Base-by-base conservation (phyloP, 73 alveolate genomes). In the Halteria grandinella region DNA sequence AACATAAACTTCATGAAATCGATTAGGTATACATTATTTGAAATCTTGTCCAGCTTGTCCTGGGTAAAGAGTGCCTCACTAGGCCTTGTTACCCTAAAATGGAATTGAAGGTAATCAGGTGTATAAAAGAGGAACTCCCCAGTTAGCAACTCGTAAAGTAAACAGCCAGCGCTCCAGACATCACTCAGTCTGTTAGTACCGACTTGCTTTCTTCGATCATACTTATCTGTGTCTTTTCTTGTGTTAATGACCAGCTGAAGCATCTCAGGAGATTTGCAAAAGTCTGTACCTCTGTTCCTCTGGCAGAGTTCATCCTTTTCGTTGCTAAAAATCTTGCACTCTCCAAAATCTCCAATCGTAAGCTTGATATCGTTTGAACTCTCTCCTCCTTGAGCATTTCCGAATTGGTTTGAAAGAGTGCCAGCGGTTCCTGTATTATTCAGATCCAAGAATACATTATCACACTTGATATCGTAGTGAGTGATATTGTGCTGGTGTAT, bases 211-310 rank as follows among this genome's bases (percentile, higher is more conserved):
- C 99, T 94, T 88, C 99, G 94, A 75, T 97, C 99, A 70, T 94
- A 97, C 52, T 95, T 95, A 54, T 97, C 99, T 48, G 93, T 91
- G 75, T 97, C 99, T 79, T 97, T 97, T 73, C 98, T 86, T 24
- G 95, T 95, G 73, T 91, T 91, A 8, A 93, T 85, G 10, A 97
- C 90, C 25, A 95, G 93, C 20, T 86, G 82, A 15, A 95, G 92
- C 99, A 97, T 97, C 81, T 97, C 99, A n/a, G 99, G 99, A 1
- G 98, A 90, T 84, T 95, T 92, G 12, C 93, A 94, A 37, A 84
- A 96, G 63, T 97, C 99, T 15, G 99, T 97, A 23, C 99, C 99
- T 69, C 97, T 91, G 53, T 92, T 91, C 47, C 98, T 75, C 17
- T 89, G 53, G 82, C 99, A 95, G 60, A 89, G 87, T 51, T 97